These are phyloP conservation scores for Cryptococcus hybrid DNA, from an alignment of 1,284 basidiomycete species.

Conservation along the genomic window DNA sequence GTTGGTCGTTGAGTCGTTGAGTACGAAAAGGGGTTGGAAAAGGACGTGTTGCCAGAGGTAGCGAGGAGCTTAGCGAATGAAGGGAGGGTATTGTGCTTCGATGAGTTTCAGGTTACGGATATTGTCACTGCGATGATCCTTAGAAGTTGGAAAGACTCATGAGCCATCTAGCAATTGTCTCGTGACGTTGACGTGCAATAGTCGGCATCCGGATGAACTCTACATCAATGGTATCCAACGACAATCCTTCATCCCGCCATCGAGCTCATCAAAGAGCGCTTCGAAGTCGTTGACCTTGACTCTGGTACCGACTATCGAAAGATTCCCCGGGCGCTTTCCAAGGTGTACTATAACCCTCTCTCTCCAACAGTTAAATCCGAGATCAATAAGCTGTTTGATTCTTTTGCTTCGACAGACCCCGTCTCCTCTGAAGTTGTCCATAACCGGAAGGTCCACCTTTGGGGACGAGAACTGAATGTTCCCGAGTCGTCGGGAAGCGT, in stretches of 20 bases:
- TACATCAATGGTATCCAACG: conserved; percentile 99
- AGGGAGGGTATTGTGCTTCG: conserved; percentile 87
- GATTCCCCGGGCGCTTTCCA: conserved; percentile 80
- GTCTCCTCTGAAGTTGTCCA: conserved; percentile 55
- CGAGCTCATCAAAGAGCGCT: conserved; percentile 82
- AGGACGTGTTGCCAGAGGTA: conserved; percentile 74
- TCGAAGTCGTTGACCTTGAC: conserved; percentile 86
- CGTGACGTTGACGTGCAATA: conserved; percentile 40
- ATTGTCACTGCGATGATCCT: conserved; percentile 99
- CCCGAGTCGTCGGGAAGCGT: conserved; percentile 75
- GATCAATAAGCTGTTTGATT: conserved; percentile 77
- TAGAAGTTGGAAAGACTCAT: conserved; percentile 77
- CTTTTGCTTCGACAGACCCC: conserved; percentile 57
- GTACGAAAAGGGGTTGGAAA: conserved; percentile 58
- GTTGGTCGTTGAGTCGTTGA: conserved; percentile 74
- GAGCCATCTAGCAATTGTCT: conserved; percentile 42
- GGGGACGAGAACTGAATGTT: conserved; percentile 80
- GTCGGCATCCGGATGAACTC: conserved; percentile 93
- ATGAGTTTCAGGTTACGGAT: conserved; percentile 99
- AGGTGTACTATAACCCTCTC: conserved; percentile 86
- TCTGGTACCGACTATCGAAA: conserved; percentile 97
- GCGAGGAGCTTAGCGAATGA: conserved; percentile 85
- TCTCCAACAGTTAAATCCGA: conserved; percentile 59
- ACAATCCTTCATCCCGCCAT: conserved; percentile 93
- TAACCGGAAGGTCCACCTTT: conserved; percentile 71